Percentiles rank a stretch among this genome's conserved stretches.
Evolutionary conservation across 148 eudicot genomes (phyloP).

Genomic region (Diospyros kaki): DNA sequence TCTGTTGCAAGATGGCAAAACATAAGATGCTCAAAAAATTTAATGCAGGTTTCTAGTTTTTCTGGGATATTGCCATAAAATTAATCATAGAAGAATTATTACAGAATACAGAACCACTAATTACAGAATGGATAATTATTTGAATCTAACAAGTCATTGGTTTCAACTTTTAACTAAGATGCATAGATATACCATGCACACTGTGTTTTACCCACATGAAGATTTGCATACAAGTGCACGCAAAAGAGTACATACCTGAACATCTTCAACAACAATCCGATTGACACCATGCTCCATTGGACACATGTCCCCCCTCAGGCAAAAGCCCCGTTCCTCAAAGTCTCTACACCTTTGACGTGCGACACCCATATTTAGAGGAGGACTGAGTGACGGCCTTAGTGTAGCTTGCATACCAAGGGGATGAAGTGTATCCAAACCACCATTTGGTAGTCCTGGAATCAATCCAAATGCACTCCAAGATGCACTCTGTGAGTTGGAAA

Average conservation of each 20-base stretch:
- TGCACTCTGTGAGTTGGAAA: slow-evolving; percentile 51
- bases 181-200: background rate
- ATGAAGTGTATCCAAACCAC: slow-evolving; percentile 68
- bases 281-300: slow-evolving; percentile 99
- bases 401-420: slow-evolving; percentile 70
- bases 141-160: too few relatives aligned
- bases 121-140: background rate
- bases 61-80: background rate
- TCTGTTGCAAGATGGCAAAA: background rate
- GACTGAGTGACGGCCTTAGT: slow-evolving; percentile 55
- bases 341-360: slow-evolving; percentile 91
- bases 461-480: slow-evolving; percentile 79
- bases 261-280: slow-evolving; percentile 93
- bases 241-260: slow-evolving; percentile 55
- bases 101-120: background rate
- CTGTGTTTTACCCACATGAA: background rate
- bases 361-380: slow-evolving; percentile 56
- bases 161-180: background rate
- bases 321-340: slow-evolving; percentile 97
- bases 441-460: slow-evolving; percentile 71
- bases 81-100: background rate
- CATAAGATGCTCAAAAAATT: background rate
- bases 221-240: background rate
- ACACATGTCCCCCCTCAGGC: slow-evolving; percentile 96
- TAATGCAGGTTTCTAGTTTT: background rate